Base-by-base conservation (phyloP, 23 red algal genomes). In the Gracilaria gracilis region DNA sequence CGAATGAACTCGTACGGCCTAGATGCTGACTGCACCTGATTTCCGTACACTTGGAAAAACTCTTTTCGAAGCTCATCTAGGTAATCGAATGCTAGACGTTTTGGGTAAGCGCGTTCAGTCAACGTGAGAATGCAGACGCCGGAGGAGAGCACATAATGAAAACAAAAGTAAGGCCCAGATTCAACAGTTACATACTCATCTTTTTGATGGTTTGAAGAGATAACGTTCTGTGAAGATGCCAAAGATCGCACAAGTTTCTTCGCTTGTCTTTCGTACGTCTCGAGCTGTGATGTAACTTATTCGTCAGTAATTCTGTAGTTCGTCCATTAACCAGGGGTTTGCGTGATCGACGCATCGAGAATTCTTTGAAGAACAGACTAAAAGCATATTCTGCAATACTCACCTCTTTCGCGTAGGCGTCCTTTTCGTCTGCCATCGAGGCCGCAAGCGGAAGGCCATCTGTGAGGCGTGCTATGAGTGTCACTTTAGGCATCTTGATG, bases 1-100 rank as follows among this genome's bases (percentile, higher is more conserved):
- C 97, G 97, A 55, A 98, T 98, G 49, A 98, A 95, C 59, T 98
- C 97, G 57, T 98, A 98, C 36, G 97, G 97, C 66, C 93, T 85
- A 9, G 76, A 86, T 8, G 97, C 97, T 35, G 57, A 44, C 0
- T 50, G 88, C 57, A 98, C 71, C 81, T 98, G 97, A 15, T 61
- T 72, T 76, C 97, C 93, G 73, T 98, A 96, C 13, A 94, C 65
- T 32, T 88, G 88, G 15, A 94, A 74, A 88, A 98, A 98, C 54
- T 98, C 97, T 64, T 95, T 95, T 13, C 93, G 92, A 31, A 98
- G 84, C 77, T 98, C 97, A 73, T 98, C 97, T 36, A 98, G 78
- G 65, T 93, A 98, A 74, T 95, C 97, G 64, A 93, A 98, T 70
- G 97, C 97, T 76, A 98, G 72, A 23, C 90, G 90, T 48, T 86